These are phyloP conservation scores for Zygosaccharomyces siamensis DNA, from an alignment of 805 yeast species.

Conservation along the genomic window DNA sequence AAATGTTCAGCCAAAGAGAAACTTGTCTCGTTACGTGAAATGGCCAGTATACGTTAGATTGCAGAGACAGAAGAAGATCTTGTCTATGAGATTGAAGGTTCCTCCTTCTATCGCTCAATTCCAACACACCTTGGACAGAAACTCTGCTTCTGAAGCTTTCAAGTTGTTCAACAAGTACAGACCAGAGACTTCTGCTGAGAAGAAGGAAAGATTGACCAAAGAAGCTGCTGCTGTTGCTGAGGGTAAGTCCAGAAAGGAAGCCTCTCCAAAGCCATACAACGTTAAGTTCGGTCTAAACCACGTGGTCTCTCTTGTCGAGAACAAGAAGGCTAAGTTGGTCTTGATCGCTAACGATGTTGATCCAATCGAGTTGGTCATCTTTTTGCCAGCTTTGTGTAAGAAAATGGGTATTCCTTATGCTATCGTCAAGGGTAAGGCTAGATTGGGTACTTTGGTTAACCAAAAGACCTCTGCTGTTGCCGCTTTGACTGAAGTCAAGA, in stretches of 20 bases:
- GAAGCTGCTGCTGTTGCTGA: constrained; percentile 99
- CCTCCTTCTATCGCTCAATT: constrained; percentile 98
- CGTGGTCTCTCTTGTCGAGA: constrained; percentile 93
- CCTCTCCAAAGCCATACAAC: constrained; percentile 92
- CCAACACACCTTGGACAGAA: constrained; percentile 94
- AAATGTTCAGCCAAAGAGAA: constrained; percentile 89
- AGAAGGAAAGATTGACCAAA: constrained; percentile 97
- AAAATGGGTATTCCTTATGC: constrained; percentile 99
- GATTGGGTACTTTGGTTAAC: constrained; percentile 97
- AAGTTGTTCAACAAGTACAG: constrained; percentile 98
- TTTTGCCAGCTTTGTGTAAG: constrained; percentile 98
- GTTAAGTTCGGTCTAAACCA: constrained; percentile 99
- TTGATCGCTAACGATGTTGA: constrained; percentile 98
- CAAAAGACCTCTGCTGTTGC: constrained; percentile 96
- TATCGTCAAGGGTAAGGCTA: constrained; percentile 95
- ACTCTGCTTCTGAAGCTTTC: constrained; percentile 96
- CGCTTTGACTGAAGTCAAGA: constrained; percentile 90
- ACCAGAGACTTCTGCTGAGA: constrained; percentile 96
- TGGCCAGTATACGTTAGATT: constrained; percentile 99
- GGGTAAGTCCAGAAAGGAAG: constrained; percentile 96
- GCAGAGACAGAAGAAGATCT: constrained; percentile 98
- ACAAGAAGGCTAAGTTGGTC: constrained; percentile 97
- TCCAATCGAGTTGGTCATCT: constrained; percentile 96
- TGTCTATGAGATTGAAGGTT: constrained; percentile 93
- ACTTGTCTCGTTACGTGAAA: constrained; percentile 94